Conservation (phyloP, 2,329 filamentous ascomycete species). For the Pyrenophora teres region DNA sequence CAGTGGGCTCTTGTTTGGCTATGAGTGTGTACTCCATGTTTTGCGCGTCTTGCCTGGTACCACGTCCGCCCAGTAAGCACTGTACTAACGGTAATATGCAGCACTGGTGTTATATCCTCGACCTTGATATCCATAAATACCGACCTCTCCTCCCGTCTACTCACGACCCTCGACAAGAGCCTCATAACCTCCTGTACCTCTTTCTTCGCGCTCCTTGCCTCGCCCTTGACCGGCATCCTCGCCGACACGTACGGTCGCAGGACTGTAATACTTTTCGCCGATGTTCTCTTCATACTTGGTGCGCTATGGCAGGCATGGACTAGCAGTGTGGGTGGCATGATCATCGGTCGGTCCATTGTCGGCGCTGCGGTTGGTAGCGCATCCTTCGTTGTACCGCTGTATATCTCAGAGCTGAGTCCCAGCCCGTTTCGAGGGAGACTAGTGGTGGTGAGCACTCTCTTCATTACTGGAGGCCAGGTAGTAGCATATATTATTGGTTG, state of each 20-base stretch:
- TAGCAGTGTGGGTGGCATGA: constrained; percentile 65
- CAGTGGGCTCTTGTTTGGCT: constrained; percentile 64
- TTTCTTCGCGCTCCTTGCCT: constrained; percentile 61
- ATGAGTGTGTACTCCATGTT: constrained; percentile 53
- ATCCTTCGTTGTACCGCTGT: constrained; percentile 79
- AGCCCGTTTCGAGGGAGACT: constrained; percentile 75
- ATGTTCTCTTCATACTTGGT: constrained; percentile 68
- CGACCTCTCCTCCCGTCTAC: constrained; percentile 56
- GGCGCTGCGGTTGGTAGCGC: constrained; percentile 75
- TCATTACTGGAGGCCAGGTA: constrained; percentile 87
- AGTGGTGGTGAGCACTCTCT: constrained; percentile 79
- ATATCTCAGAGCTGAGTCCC: constrained; percentile 81
- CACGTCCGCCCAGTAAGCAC: not conserved
- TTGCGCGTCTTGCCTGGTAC: not conserved
- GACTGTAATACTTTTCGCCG: constrained; percentile 71
- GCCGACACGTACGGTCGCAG: constrained; percentile 82
- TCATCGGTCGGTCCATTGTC: constrained; percentile 69
- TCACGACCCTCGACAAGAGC: constrained; percentile 61
- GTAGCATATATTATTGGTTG: constrained; percentile 86
- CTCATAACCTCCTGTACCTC: constrained; percentile 64
- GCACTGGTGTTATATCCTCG: constrained; percentile 65
- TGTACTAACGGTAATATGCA: constrained; percentile 12
- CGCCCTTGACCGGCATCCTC: constrained; percentile 59
- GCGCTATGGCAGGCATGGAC: constrained; percentile 68
- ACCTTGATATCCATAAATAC: constrained; percentile 61